Base-by-base conservation (phyloP, 2,329 filamentous ascomycete genomes). In the Fusarium aywerte region DNA sequence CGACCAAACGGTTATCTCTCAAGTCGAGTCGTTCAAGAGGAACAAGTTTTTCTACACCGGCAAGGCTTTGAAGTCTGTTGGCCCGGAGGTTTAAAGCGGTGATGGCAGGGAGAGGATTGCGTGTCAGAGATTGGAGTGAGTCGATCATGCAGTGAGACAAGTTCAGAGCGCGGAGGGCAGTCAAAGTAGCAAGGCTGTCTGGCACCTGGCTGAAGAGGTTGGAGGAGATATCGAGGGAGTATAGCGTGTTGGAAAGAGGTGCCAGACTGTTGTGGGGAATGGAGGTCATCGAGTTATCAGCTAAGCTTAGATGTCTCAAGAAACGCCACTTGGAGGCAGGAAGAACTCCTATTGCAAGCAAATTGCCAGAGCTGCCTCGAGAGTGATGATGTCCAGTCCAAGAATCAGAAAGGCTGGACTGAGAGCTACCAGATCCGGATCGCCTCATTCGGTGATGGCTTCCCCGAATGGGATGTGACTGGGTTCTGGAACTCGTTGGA, bases 131-230 rank as follows among this genome's bases (percentile, higher is more conserved):
- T 73, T 96, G 92, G 56, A 99, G 84, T 16, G 93, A 96, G 71
- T 95, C 92, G 66, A 99, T 98, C 94, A 98, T 97, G 84, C 95
- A 98, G 74, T 97, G 92, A 5, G 95, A 97, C 25, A 99, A 84
- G 74, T 99, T 98, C 53, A 99, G 82, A 23, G 96, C 94, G 67
- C 94, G 89, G n/a, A 99, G 85, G 27, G 93, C 90, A 20, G 93
- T 93, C 58, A 99, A 83, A 11, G 88, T 92, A 13, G 94, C 91
- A 58, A 99, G 82, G 73, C 92, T 96, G 77, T 98, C 96, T 1
- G 96, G 96, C 53, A 98, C 91, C 77, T 97, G 92, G n/a, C 89
- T 89, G 77, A 99, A 97, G 31, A 97, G 87, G 74, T 99, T 99
- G 49, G 89, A 89, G 1, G 96, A 98, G 44, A 99, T 82, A 76